Evolutionary conservation across 495 filamentous ascomycete species (phyloP).

Genomic region (Hypoxylon fuscum): DNA sequence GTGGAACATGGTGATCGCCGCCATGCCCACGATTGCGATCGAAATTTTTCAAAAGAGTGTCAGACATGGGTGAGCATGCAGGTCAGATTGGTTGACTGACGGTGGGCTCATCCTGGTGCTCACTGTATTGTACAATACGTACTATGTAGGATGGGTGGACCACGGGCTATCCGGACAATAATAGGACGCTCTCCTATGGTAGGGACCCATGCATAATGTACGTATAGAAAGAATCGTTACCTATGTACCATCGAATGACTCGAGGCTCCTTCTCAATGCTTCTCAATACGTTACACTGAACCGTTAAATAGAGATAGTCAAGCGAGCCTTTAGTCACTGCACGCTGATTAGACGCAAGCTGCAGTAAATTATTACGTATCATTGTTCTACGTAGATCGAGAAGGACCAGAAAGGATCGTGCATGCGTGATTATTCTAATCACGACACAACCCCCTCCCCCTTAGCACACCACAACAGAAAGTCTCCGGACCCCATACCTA

Average conservation of each 20-base stretch:
- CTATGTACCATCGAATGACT: not conserved
- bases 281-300: conserved; percentile 28
- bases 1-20: conserved; percentile 16
- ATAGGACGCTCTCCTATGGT: not conserved
- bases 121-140: not conserved
- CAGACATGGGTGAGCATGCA: conserved; percentile 4
- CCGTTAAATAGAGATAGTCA: conserved; percentile 4
- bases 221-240: not conserved
- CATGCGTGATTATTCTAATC: conserved; percentile 22
- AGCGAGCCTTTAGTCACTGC: not conserved
- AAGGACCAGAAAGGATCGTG: conserved; percentile 17
- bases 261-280: conserved; percentile 16
- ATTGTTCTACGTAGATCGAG: conserved; percentile 15
- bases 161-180: not conserved
- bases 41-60: conserved; percentile 13
- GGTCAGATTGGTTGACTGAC: conserved; percentile 8
- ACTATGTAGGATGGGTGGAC: not conserved
- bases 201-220: not conserved
- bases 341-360: conserved; percentile 14
- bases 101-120: conserved; percentile 17
- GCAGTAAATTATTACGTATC: conserved; percentile 9
- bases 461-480: not conserved
- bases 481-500: not conserved
- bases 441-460: conserved; percentile 5
- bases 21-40: conserved; percentile 13